These are phyloP conservation scores for Peronospora destructor DNA, from an alignment of 352 stramenopile species.

Conservation along the genomic window DNA sequence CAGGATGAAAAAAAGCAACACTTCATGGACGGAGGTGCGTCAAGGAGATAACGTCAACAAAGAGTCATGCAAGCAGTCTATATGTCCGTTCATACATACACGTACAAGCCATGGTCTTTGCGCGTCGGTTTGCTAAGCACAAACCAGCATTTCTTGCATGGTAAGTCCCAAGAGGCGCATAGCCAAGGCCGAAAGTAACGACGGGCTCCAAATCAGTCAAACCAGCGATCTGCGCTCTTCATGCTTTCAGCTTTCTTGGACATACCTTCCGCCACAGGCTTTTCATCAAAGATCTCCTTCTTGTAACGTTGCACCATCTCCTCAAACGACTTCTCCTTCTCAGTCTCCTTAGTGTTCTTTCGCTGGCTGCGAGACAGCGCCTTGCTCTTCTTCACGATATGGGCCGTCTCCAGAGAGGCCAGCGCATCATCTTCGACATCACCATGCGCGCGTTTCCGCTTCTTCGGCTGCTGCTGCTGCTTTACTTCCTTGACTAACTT, in stretches of 20 bases:
- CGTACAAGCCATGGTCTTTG: not conserved
- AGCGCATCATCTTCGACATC: constrained; percentile 24
- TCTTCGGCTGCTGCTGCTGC: constrained; percentile 33
- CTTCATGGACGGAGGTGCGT: not conserved
- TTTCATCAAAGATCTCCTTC: constrained; percentile 73
- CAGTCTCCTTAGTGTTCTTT: constrained; percentile 45
- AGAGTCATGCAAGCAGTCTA: constrained; percentile 14
- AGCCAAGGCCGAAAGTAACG: no score
- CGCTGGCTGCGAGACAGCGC: constrained; percentile 60
- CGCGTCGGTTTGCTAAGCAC: no score
- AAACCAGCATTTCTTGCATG: no score
- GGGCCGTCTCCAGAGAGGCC: constrained; percentile 14
- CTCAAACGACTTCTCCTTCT: constrained; percentile 71
- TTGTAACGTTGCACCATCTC: constrained; percentile 77
- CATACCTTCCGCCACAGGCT: constrained; percentile 7
- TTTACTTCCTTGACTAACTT: constrained; percentile 30
- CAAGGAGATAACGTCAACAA: constrained; percentile 2
- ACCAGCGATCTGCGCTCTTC: constrained; percentile 50
- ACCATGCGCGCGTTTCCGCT: constrained; percentile 31
- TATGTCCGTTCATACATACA: constrained; percentile 14
- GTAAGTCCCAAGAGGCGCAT: no score
- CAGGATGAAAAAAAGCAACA: no score
- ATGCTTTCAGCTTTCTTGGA: constrained; percentile 13
- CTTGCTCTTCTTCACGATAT: constrained; percentile 30
- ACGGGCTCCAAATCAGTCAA: constrained; percentile 36